phyloP scores from a whole-genome alignment of 768 basidiomycete genomes.

The Goffeauzyma gilvescens region DNA sequence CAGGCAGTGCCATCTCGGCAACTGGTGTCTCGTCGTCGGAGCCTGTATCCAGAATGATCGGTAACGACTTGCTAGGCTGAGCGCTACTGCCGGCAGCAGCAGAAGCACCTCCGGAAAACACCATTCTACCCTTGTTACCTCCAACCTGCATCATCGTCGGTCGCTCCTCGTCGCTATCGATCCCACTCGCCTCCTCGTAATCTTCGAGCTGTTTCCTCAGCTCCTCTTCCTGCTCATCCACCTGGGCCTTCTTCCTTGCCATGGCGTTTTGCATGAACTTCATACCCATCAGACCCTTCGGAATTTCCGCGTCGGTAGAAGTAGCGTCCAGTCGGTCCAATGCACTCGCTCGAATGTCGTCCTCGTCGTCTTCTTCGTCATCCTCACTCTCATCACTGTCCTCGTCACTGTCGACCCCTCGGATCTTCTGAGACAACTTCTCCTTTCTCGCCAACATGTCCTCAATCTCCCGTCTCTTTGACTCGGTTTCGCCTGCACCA shows the following conservation, averaged over 20 bases:
- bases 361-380: constrained; percentile 35
- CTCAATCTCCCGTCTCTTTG: constrained; percentile 49
- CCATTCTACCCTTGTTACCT: constrained; percentile 33
- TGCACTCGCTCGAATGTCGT: constrained; percentile 45
- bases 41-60: neutral
- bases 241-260: constrained; percentile 43
- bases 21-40: neutral
- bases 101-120: constrained; percentile 21
- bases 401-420: constrained; percentile 37
- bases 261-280: constrained; percentile 96
- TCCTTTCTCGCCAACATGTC: constrained; percentile 76
- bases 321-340: constrained; percentile 56
- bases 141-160: constrained; percentile 25
- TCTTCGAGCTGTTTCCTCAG: constrained; percentile 51
- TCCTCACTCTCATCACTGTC: constrained; percentile 36
- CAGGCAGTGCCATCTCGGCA: neutral
- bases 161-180: constrained; percentile 29
- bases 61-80: neutral
- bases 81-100: too few species aligned
- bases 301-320: constrained; percentile 32
- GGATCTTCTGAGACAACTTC: constrained; percentile 55
- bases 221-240: constrained; percentile 49
- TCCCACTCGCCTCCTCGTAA: constrained; percentile 26
- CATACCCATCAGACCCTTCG: constrained; percentile 73
- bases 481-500: constrained; percentile 40